These are phyloP conservation scores for Didymella arachidicola DNA, from an alignment of 2,329 filamentous ascomycete species.

Conservation along the genomic window DNA sequence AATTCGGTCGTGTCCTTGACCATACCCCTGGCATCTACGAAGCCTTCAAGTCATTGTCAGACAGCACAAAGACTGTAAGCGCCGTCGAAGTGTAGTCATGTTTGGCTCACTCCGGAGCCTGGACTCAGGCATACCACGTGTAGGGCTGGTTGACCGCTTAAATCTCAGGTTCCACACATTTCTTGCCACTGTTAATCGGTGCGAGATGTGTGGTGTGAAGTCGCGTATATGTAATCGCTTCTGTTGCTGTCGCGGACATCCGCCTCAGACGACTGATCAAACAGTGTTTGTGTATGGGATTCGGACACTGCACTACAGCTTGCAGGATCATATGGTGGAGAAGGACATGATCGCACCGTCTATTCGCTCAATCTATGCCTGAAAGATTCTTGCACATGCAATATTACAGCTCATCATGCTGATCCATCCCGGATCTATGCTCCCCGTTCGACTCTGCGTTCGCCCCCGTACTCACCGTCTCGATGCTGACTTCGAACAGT, in stretches of 20 bases:
- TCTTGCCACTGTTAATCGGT: neutral
- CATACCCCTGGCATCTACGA: too few species aligned
- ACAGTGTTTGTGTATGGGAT: neutral
- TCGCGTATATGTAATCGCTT: neutral
- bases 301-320: neutral
- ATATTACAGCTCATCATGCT: slow-evolving; percentile 11
- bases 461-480: slow-evolving; percentile 19
- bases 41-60: too few species aligned
- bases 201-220: neutral
- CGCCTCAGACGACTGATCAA: neutral
- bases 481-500: slow-evolving; percentile 34
- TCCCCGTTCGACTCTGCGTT: neutral
- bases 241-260: neutral
- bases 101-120: too few species aligned
- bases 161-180: too few species aligned
- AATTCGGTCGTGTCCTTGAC: too few species aligned
- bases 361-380: neutral
- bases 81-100: too few species aligned
- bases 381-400: neutral
- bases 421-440: neutral
- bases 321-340: neutral
- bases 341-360: neutral
- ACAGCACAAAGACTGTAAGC: too few species aligned
- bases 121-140: too few species aligned
- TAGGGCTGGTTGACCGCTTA: too few species aligned